These are phyloP conservation scores for Gossypium anomalum DNA, from an alignment of 345 rosid genomes.

Conservation along the genomic window DNA sequence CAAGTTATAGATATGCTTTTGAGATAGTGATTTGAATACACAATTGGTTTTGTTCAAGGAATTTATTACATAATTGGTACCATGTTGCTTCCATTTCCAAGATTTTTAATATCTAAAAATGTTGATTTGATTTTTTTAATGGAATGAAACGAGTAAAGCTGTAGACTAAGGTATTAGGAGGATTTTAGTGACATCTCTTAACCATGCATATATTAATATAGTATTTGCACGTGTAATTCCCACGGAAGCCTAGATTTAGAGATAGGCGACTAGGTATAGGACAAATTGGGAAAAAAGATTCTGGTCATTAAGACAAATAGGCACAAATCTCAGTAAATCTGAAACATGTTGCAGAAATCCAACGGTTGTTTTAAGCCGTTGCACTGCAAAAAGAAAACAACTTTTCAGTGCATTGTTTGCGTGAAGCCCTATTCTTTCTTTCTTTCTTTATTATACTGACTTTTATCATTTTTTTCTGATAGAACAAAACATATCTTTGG, in stretches of 20 bases:
- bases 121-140: neutral
- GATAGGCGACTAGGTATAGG: neutral
- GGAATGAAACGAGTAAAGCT: neutral
- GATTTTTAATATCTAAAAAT: neutral
- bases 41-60: neutral
- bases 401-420: constrained; percentile 10
- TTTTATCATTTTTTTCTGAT: no score
- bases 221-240: neutral
- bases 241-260: neutral
- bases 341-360: constrained; percentile 15
- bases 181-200: neutral
- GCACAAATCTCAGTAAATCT: constrained; percentile 17
- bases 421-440: neutral
- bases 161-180: neutral
- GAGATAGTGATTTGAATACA: neutral
- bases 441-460: neutral
- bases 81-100: neutral
- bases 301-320: neutral
- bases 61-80: neutral
- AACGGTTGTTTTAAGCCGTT: constrained; percentile 17
- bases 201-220: neutral
- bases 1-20: neutral
- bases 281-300: neutral
- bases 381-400: neutral
- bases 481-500: no score